phyloP scores from a whole-genome alignment of 371 early-diverging fungal genomes.

The Saksenaea vasiformis region DNA sequence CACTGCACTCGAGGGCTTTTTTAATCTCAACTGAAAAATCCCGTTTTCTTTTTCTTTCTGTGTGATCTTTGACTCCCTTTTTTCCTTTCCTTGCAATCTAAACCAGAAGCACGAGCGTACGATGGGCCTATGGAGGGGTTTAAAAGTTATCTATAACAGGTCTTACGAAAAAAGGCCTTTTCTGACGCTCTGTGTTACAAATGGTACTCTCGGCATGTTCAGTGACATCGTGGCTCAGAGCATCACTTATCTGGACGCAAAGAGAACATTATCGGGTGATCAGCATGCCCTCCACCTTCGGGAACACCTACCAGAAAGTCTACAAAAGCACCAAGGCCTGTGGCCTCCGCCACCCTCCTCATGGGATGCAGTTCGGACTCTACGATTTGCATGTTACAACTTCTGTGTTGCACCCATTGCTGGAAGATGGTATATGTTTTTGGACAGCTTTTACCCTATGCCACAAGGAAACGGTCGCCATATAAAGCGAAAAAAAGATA shows the following conservation, averaged over 20 bases:
- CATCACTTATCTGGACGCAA: slow-evolving; percentile 38
- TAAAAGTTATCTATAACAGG: slow-evolving; percentile 44
- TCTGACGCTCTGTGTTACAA: slow-evolving; percentile 70
- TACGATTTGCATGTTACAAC: slow-evolving; percentile 75
- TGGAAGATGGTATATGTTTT: slow-evolving; percentile 72
- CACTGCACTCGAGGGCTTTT: too few relatives aligned
- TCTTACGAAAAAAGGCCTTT: slow-evolving; percentile 62
- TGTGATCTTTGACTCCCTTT: neutral
- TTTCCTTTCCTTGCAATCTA: slow-evolving; percentile 19
- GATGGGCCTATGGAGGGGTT: neutral
- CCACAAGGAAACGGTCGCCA: slow-evolving; percentile 22
- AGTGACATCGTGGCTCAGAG: slow-evolving; percentile 74
- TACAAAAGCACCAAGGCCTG: slow-evolving; percentile 11
- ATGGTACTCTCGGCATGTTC: slow-evolving; percentile 67
- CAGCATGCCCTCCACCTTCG: slow-evolving; percentile 16
- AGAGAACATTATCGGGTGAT: slow-evolving; percentile 16
- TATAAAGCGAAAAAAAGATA: slow-evolving; percentile 20
- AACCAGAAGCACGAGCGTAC: slow-evolving; percentile 16
- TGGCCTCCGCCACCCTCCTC: slow-evolving; percentile 17
- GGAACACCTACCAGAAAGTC: slow-evolving; percentile 28
- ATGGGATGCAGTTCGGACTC: slow-evolving; percentile 38
- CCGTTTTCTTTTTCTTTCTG: slow-evolving; percentile 10
- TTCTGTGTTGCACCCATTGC: slow-evolving; percentile 74
- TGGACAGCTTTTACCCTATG: slow-evolving; percentile 70
- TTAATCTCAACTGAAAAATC: too few relatives aligned